phyloP scores from a whole-genome alignment of 352 stramenopile species.

The Vaucheria bursata region DNA sequence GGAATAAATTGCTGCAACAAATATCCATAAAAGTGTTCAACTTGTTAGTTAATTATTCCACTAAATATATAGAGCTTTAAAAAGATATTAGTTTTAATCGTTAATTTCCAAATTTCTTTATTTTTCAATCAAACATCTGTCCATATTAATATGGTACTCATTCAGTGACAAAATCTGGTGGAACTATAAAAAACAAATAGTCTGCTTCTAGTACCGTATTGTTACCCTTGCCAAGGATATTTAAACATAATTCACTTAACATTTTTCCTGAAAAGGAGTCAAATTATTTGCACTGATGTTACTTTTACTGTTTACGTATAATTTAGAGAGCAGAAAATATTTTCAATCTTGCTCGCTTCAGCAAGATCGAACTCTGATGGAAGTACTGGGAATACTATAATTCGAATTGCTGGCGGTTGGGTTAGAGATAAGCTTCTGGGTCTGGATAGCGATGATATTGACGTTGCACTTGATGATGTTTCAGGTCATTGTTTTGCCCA shows the following conservation, averaged over 20 bases:
- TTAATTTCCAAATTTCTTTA: no score
- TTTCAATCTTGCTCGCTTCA: neutral
- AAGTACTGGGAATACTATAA: slow-evolving; percentile 25
- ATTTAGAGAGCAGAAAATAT: neutral
- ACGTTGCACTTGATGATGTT: slow-evolving; percentile 93
- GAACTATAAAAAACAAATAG: neutral
- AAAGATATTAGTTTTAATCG: no score
- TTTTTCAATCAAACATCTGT: neutral
- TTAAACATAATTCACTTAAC: neutral
- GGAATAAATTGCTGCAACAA: no score
- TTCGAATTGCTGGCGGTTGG: slow-evolving; percentile 95
- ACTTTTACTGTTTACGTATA: neutral
- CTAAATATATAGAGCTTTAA: no score
- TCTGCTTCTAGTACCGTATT: neutral
- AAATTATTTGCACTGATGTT: no score
- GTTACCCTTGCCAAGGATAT: neutral
- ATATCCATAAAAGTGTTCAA: no score
- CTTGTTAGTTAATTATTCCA: no score
- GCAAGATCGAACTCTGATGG: neutral
- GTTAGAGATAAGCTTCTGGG: slow-evolving; percentile 89
- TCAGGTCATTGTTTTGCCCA: slow-evolving; percentile 82
- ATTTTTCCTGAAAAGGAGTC: no score
- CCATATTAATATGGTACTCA: neutral
- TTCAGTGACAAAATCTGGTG: neutral
- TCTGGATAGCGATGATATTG: slow-evolving; percentile 73